phyloP scores from a whole-genome alignment of 371 early-diverging fungal genomes.

The Dinochytrium kinnereticum region DNA sequence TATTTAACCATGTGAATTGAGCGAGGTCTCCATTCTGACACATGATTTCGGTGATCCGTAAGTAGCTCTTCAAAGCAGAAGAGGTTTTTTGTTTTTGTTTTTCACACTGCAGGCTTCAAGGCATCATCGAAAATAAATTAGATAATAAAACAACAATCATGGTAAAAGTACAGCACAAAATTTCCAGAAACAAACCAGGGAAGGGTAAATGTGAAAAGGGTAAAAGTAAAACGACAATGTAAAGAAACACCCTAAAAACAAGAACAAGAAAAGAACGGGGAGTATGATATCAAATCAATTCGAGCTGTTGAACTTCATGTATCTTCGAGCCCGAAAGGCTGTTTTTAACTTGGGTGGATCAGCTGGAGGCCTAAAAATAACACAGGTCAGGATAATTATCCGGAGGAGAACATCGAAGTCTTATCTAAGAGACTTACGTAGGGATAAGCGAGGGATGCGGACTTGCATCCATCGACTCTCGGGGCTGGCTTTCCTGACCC shows the following conservation, averaged over 20 bases:
- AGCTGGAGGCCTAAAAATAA: background rate
- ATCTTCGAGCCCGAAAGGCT: background rate
- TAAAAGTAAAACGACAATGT: background rate
- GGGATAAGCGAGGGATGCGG: background rate
- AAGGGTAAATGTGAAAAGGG: background rate
- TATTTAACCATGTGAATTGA: too few species aligned
- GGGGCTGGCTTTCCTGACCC: background rate
- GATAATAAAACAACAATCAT: background rate
- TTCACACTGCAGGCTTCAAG: background rate
- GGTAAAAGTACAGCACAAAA: background rate
- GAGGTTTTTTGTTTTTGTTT: too few species aligned
- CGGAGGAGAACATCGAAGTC: background rate
- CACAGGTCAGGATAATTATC: background rate
- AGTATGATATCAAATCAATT: background rate
- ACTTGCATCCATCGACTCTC: background rate
- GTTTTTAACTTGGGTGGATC: slow-evolving; percentile 1
- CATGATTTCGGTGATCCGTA: too few species aligned
- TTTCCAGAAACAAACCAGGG: background rate
- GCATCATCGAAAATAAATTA: too few species aligned
- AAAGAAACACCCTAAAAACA: background rate
- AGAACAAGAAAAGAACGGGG: background rate
- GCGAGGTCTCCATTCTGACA: too few species aligned
- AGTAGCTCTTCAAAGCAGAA: too few species aligned
- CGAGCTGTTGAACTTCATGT: slow-evolving; percentile 1
- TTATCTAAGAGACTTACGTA: background rate